A percentile compares a stretch with the other conserved stretches of the same genome.
These are phyloP conservation scores for Pythium monospermum DNA, from an alignment of 352 stramenopile species.

Conservation along the genomic window DNA sequence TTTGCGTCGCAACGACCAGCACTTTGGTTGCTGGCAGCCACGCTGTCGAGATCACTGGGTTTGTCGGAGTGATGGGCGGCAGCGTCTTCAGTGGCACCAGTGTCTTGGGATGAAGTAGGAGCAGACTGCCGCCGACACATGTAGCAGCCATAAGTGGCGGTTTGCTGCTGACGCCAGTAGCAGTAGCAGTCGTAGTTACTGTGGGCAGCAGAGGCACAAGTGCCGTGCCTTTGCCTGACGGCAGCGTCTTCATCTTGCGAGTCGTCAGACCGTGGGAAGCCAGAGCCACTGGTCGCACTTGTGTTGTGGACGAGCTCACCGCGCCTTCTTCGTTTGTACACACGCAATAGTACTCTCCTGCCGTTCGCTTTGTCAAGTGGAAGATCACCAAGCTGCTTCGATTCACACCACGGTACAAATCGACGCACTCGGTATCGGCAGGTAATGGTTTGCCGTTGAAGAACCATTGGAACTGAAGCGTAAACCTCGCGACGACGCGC, in stretches of 20 bases:
- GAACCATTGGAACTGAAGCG: slow-evolving; percentile 44
- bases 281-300: slow-evolving; percentile 29
- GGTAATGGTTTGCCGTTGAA: slow-evolving; percentile 30
- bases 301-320: slow-evolving; percentile 26
- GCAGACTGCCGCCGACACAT: slow-evolving; percentile 3
- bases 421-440: slow-evolving; percentile 13
- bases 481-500: slow-evolving; percentile 35
- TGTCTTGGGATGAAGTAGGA: slow-evolving; percentile 8
- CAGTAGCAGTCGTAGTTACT: not conserved
- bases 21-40: slow-evolving; percentile 13
- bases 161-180: not conserved
- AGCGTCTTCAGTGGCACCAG: slow-evolving; percentile 4
- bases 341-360: slow-evolving; percentile 53
- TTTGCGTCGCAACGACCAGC: slow-evolving; percentile 1
- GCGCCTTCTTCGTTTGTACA: slow-evolving; percentile 61
- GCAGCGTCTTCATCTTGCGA: slow-evolving; percentile 25
- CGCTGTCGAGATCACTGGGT: not conserved
- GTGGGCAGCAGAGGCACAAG: not conserved
- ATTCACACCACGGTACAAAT: slow-evolving; percentile 19
- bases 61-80: slow-evolving; percentile 3
- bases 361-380: slow-evolving; percentile 36
- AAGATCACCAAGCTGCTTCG: slow-evolving; percentile 33
- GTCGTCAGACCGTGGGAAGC: slow-evolving; percentile 16
- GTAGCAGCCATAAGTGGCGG: not conserved
- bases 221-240: slow-evolving; percentile 4